Evolutionary conservation across 1,139 yeast genomes (phyloP).

Genomic region (Debaryomyces singareniensis): DNA sequence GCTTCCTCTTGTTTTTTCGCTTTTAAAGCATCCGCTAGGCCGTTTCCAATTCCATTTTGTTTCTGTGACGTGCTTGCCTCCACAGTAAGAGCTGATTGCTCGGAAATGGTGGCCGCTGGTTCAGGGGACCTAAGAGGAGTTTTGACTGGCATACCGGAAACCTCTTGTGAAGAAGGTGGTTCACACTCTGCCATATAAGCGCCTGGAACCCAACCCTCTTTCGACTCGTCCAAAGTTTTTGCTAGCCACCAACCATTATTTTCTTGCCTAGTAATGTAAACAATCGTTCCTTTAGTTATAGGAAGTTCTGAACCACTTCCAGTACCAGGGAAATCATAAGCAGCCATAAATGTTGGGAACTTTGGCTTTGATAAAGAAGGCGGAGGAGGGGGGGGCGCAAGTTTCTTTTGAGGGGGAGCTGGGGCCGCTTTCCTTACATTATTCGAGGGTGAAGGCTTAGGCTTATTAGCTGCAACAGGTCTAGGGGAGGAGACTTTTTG

Average conservation of each 20-base stretch:
- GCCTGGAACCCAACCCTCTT: constrained; percentile 97
- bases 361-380: constrained; percentile 64
- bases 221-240: constrained; percentile 63
- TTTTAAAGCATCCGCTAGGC: constrained; percentile 69
- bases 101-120: constrained; percentile 5
- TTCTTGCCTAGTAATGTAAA: constrained; percentile 59
- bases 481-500: constrained; percentile 18
- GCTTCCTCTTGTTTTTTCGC: constrained; percentile 62
- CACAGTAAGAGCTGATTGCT: constrained; percentile 7
- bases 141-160: too few relatives aligned
- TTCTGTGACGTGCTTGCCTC: constrained; percentile 5
- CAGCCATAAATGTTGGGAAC: constrained; percentile 76
- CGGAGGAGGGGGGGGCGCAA: constrained; percentile 52
- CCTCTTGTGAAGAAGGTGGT: constrained; percentile 27
- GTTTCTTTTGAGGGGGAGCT: constrained; percentile 35
- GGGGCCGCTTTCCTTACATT: constrained; percentile 28
- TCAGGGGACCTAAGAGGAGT: constrained; percentile 22
- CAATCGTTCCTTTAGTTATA: constrained; percentile 65
- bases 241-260: constrained; percentile 93
- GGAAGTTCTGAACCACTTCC: constrained; percentile 72
- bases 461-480: constrained; percentile 16
- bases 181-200: constrained; percentile 69
- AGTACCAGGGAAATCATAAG: constrained; percentile 84
- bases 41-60: constrained; percentile 44
- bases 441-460: constrained; percentile 2